Evolutionary conservation across 2,329 filamentous ascomycete species (phyloP), one percentile per base, ranked within the genome.

Genomic region (Talaromyces verruculosus): DNA sequence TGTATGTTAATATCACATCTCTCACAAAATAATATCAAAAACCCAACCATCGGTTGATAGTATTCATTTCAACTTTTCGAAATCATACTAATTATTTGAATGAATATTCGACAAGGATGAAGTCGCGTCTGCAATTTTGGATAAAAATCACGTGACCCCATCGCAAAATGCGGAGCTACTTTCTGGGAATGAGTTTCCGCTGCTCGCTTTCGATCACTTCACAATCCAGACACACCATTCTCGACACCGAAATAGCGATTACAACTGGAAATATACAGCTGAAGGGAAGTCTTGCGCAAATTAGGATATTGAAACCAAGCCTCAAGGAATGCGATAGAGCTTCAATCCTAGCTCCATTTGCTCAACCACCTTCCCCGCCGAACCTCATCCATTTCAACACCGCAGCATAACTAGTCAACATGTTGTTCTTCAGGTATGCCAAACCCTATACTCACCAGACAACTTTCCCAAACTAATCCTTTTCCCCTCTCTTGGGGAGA

Each of bases 361-460:
- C n/a, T 57, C 11, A 15, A 22, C 51, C 4, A 57, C 53, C n/a
- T 39, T 39, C n/a, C 53, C 53, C 30, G 30, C 53, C 33, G 4
- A 39, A 57, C 51, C 51, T 35, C 51, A 22, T 22, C 30, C 5
- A 25, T 15, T 25, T 57, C 19, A 55, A 10, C 22, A n/a, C 33
- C 19, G 30, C 57, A 45, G 19, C 22, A 60, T 28, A 55, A 37
- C 11, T 53, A 30, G 6, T 15, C 70, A 71, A 64, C 67, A 84
- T 84, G 83, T 78, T 84, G 65, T 84, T 84, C 76, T 84, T 84
- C 78, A 84, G 83, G 83, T 84, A 68, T 39, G 70, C 5, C 76
- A 94, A 91, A 83, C 97, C 97, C 84, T 41, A 41, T n/a, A 41
- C 13, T n/a, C 5, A 13, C 13, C 5, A 41, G 6, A 7, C 15